Conservation (phyloP, 1,284 basidiomycete species). For the Ustilago cynodontis region DNA sequence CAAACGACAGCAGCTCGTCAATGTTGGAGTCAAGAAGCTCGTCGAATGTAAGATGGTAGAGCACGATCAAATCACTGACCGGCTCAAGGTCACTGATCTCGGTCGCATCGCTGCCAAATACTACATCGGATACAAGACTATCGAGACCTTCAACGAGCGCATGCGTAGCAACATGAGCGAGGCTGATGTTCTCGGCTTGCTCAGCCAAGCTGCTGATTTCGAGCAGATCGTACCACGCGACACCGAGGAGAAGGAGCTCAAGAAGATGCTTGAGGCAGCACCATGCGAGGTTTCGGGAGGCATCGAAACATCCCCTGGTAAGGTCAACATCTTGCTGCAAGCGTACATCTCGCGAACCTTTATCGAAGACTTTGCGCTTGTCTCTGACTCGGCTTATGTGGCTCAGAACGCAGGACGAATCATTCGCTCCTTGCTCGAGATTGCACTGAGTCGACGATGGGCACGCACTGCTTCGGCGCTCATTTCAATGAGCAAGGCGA, state of each 20-base stretch:
- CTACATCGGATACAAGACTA: slow-evolving; percentile 88
- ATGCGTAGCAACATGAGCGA: slow-evolving; percentile 91
- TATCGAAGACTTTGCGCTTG: slow-evolving; percentile 94
- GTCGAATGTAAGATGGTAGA: slow-evolving; percentile 86
- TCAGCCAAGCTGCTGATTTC: slow-evolving; percentile 95
- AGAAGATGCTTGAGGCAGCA: slow-evolving; percentile 77
- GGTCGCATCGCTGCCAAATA: slow-evolving; percentile 96
- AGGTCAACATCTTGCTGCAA: slow-evolving; percentile 96
- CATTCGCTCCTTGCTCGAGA: slow-evolving; percentile 91
- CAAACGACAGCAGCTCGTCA: slow-evolving; percentile 82
- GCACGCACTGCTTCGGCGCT: slow-evolving; percentile 84
- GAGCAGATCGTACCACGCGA: slow-evolving; percentile 94
- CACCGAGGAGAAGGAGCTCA: slow-evolving; percentile 86
- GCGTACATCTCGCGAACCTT: slow-evolving; percentile 84
- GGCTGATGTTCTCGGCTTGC: slow-evolving; percentile 88
- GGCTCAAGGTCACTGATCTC: slow-evolving; percentile 84
- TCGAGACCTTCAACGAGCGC: slow-evolving; percentile 87
- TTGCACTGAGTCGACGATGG: slow-evolving; percentile 91
- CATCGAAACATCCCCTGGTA: slow-evolving; percentile 82
- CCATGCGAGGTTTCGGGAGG: slow-evolving; percentile 75
- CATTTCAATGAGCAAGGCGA: slow-evolving; percentile 87
- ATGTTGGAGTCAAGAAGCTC: slow-evolving; percentile 79
- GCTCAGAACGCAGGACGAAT: slow-evolving; percentile 89
- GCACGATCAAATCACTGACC: slow-evolving; percentile 77
- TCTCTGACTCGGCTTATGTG: slow-evolving; percentile 92